Conservation (phyloP, 768 basidiomycete genomes). For the Coprinopsis strossmayeri region DNA sequence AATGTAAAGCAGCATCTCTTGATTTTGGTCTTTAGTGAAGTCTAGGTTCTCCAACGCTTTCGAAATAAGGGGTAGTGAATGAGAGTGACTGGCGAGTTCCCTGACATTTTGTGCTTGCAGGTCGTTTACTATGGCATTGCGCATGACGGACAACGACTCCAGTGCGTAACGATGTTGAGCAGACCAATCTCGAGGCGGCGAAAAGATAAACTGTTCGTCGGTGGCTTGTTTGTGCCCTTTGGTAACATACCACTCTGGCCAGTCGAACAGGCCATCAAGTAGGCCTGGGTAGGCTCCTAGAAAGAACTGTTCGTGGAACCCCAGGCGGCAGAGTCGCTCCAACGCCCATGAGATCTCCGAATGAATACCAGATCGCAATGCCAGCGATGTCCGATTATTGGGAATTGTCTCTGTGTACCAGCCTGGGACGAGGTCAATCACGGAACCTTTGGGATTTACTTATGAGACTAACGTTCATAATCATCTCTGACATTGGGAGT, state of each 20-base stretch:
- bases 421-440: conserved; percentile 33
- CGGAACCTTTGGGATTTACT: conserved; percentile 3
- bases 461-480: conserved; percentile 56
- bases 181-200: conserved; percentile 41
- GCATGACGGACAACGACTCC: conserved; percentile 78
- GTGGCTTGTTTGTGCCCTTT: conserved; percentile 47
- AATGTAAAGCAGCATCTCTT: conserved; percentile 65
- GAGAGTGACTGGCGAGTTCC: conserved; percentile 51
- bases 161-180: conserved; percentile 69
- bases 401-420: conserved; percentile 81
- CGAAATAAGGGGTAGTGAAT: conserved; percentile 61
- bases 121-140: conserved; percentile 76
- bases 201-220: conserved; percentile 46
- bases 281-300: conserved; percentile 71
- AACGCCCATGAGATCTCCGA: conserved; percentile 87
- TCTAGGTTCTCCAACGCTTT: conserved; percentile 59
- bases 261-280: conserved; percentile 78
- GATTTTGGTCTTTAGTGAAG: conserved; percentile 55
- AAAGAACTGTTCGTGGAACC: conserved; percentile 70
- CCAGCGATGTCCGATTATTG: conserved; percentile 87
- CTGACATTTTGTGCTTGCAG: conserved; percentile 59
- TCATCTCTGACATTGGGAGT: conserved; percentile 57
- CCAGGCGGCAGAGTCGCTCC: conserved; percentile 76
- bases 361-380: conserved; percentile 76
- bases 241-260: conserved; percentile 78